Evolutionary conservation across 257 asterid genomes (phyloP).

Genomic region (Petunia secreta): DNA sequence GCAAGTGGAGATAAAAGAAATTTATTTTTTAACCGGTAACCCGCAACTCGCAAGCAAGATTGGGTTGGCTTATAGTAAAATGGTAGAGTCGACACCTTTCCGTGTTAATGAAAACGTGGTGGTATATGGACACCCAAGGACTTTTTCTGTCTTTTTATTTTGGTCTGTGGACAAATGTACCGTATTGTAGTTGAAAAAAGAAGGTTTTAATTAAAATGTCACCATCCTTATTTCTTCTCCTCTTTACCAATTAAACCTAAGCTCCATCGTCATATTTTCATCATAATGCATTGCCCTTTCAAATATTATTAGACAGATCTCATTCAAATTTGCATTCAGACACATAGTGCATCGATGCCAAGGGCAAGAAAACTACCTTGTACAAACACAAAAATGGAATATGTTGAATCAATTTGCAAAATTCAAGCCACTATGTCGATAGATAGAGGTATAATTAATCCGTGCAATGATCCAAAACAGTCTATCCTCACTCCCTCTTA

Average conservation of each 20-base stretch:
- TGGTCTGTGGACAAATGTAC: background rate
- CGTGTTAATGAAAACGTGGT: background rate
- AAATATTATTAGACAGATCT: background rate
- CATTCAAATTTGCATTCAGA: background rate
- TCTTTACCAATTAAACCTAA: conserved; percentile 21
- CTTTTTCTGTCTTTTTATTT: background rate
- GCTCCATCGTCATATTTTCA: background rate
- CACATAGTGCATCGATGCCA: too few species aligned
- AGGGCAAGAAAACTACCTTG: background rate
- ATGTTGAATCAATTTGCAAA: background rate
- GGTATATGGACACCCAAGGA: background rate
- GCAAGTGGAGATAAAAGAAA: background rate
- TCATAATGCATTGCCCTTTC: background rate
- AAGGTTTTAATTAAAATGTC: background rate
- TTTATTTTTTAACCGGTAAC: background rate
- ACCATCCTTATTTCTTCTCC: conserved; percentile 11
- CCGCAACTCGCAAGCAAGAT: background rate
- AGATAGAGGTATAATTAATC: conserved; percentile 8
- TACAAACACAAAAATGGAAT: background rate
- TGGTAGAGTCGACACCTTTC: conserved; percentile 16
- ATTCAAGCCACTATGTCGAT: background rate
- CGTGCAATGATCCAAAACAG: background rate
- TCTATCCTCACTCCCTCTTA: background rate
- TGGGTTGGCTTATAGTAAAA: background rate
- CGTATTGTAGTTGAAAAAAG: background rate